Conservation (phyloP, 2,329 filamentous ascomycete species). For the Apiospora malaysiana region DNA sequence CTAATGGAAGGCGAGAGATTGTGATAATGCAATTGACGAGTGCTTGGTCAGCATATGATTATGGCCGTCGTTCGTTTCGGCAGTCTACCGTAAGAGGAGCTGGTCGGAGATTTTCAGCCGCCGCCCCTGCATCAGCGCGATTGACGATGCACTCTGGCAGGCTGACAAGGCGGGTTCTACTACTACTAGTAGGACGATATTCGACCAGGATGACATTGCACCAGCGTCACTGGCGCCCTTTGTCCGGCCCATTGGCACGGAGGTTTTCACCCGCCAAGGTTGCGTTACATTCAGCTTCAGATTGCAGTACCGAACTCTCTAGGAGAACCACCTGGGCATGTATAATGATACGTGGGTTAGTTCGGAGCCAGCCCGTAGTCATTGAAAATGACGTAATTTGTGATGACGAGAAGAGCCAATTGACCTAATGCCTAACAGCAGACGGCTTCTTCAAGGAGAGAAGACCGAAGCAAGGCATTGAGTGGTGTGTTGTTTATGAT, state of each 20-base stretch:
- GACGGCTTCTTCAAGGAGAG: not conserved
- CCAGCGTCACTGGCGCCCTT: not conserved
- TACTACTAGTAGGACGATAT: too few relatives aligned
- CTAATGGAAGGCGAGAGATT: not conserved
- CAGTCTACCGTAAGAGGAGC: not conserved
- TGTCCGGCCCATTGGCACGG: not conserved
- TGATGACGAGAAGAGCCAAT: not conserved
- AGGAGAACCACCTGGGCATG: not conserved
- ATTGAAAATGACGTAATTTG: conserved; percentile 4
- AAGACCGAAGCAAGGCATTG: not conserved
- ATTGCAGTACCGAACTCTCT: conserved; percentile 1
- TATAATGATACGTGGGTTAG: conserved; percentile 1
- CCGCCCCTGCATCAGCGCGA: conserved; percentile 14
- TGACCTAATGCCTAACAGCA: not conserved
- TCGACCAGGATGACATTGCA: not conserved
- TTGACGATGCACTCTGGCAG: conserved; percentile 9
- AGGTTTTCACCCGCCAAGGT: conserved; percentile 17
- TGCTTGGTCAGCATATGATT: not conserved
- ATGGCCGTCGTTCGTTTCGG: not conserved
- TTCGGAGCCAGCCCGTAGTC: not conserved
- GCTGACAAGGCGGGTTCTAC: not conserved
- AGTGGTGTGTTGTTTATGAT: not conserved
- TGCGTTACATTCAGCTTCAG: conserved; percentile 17
- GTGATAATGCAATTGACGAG: not conserved
- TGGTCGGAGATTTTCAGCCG: conserved; percentile 18